These are phyloP conservation scores for Poronia punctata DNA, from an alignment of 495 filamentous ascomycete species.

Conservation along the genomic window DNA sequence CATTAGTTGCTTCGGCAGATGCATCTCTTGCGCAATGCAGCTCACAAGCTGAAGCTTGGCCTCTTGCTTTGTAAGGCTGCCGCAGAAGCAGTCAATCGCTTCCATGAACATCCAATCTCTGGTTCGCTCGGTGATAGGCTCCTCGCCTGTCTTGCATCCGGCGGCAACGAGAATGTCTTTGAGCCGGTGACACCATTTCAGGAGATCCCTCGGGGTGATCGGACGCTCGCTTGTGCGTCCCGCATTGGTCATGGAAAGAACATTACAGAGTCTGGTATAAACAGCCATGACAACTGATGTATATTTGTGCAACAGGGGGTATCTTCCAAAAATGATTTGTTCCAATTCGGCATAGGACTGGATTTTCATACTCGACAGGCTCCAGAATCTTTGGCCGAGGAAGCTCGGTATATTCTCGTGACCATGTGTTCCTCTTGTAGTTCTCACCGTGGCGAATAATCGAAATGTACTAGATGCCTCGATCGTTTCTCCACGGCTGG, in stretches of 20 bases:
- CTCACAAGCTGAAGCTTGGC: slow-evolving; percentile 54
- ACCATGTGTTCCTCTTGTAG: slow-evolving; percentile 62
- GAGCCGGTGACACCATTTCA: slow-evolving; percentile 82
- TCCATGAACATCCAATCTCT: slow-evolving; percentile 87
- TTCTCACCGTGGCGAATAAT: slow-evolving; percentile 85
- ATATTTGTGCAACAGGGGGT: slow-evolving; percentile 62
- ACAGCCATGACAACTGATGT: slow-evolving; percentile 66
- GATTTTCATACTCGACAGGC: slow-evolving; percentile 58
- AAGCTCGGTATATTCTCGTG: slow-evolving; percentile 52
- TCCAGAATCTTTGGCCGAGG: slow-evolving; percentile 82
- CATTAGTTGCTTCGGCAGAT: slow-evolving; percentile 71
- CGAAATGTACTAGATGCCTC: slow-evolving; percentile 76
- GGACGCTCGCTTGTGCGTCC: slow-evolving; percentile 52
- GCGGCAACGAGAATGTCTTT: slow-evolving; percentile 50
- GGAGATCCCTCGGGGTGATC: slow-evolving; percentile 69
- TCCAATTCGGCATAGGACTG: slow-evolving; percentile 64
- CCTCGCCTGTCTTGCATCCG: slow-evolving; percentile 61
- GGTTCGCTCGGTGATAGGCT: slow-evolving; percentile 63
- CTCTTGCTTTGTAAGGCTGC: slow-evolving; percentile 60
- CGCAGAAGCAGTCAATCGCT: slow-evolving; percentile 80
- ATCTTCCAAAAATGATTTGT: slow-evolving; percentile 61
- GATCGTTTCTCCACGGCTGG: slow-evolving; percentile 77
- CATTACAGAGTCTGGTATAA: slow-evolving; percentile 58
- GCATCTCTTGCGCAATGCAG: slow-evolving; percentile 74
- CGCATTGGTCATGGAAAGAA: slow-evolving; percentile 45